phyloP scores from a whole-genome alignment of 495 filamentous ascomycete species.

The Aspergillus saccharolyticus region DNA sequence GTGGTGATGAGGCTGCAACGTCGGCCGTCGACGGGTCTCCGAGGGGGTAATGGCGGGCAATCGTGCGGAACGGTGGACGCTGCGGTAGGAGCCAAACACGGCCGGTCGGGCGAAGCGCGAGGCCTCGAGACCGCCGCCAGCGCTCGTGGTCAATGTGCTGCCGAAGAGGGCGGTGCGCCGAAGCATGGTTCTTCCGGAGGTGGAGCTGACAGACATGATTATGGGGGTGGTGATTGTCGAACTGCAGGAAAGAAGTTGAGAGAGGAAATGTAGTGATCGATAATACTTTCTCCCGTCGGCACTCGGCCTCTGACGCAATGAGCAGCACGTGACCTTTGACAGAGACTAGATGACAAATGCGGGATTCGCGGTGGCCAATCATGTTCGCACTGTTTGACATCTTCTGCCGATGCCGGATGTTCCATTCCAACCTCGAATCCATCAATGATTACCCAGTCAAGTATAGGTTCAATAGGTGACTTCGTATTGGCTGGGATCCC shows the following conservation, averaged over 20 bases:
- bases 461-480: neutral
- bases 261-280: neutral
- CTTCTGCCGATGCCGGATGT: constrained; percentile 5
- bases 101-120: constrained; percentile 26
- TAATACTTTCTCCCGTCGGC: constrained; percentile 9
- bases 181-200: constrained; percentile 32
- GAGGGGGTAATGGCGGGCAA: constrained; percentile 48
- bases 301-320: constrained; percentile 38
- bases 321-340: constrained; percentile 25
- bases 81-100: constrained; percentile 30
- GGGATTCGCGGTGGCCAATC: constrained; percentile 19
- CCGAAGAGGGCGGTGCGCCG: constrained; percentile 25
- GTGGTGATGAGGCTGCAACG: constrained; percentile 44
- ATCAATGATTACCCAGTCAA: too few species aligned
- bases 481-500: neutral
- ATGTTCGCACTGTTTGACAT: constrained; percentile 20
- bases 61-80: constrained; percentile 35
- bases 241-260: constrained; percentile 11
- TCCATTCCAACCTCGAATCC: too few species aligned
- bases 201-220: constrained; percentile 32
- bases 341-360: constrained; percentile 30
- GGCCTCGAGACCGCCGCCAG: constrained; percentile 18
- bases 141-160: constrained; percentile 19
- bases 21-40: constrained; percentile 42
- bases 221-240: too few species aligned